phyloP scores from a whole-genome alignment of 169 alveolate genomes.

The Plasmodium coatneyi region DNA sequence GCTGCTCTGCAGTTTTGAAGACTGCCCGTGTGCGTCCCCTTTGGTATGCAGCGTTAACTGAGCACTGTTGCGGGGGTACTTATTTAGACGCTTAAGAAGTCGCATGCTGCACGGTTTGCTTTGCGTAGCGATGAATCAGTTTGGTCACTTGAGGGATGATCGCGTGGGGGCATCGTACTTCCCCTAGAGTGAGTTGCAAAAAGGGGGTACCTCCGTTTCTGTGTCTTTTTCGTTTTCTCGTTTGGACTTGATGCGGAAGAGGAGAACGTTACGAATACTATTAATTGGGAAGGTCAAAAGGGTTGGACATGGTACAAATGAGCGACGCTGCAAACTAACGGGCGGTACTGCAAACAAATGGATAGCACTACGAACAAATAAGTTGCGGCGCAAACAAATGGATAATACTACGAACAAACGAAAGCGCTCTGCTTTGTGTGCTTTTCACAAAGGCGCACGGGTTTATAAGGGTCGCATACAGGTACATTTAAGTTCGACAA shows the following conservation, averaged over 20 bases:
- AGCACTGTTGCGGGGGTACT: not conserved
- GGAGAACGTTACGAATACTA: not conserved
- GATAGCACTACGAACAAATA: not conserved
- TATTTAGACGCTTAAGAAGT: not conserved
- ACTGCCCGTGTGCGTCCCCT: not conserved
- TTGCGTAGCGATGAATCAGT: not conserved
- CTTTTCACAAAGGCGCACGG: not conserved
- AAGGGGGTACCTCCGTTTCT: not conserved
- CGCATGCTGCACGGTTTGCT: not conserved
- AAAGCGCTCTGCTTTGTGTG: not conserved
- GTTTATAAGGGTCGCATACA: not conserved
- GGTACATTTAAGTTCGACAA: not conserved
- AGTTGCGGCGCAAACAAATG: not conserved
- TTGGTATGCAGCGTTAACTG: conserved; percentile 1
- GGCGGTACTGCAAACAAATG: not conserved
- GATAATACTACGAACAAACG: not conserved
- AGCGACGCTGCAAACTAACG: not conserved
- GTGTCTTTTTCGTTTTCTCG: not conserved
- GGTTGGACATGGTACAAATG: not conserved
- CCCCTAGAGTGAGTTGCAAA: not conserved
- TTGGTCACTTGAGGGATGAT: not conserved
- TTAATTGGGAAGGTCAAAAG: not conserved
- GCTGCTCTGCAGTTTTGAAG: not conserved
- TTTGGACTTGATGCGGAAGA: not conserved
- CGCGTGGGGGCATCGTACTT: not conserved